Base-by-base conservation (phyloP, 768 basidiomycete species). In the Mycena galericulata region DNA sequence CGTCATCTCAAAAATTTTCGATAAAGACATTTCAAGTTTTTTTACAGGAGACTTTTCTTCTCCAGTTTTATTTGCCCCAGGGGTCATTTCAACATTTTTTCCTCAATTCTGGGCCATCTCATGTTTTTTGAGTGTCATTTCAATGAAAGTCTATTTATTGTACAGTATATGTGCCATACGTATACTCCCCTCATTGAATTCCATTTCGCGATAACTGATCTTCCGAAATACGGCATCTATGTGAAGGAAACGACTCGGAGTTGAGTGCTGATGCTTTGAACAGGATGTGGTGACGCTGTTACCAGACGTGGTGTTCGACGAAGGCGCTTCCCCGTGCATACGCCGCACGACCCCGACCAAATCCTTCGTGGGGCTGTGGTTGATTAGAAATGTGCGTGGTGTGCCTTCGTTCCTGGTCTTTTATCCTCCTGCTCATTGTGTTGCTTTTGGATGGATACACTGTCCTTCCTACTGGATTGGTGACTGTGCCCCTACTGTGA, bases 231-330 rank as follows among this genome's bases (percentile, higher is more conserved):
- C n/a, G 41, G 41, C 11, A n/a, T 43, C 20, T n/a, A n/a, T 14
- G 20, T n/a, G 10, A 20, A 43, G 11, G n/a, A n/a, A 47, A 41
- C 61, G 14, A 40, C 43, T 24, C 22, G n/a, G 29, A n/a, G n/a
- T n/a, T n/a, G n/a, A n/a, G n/a, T n/a, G n/a, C n/a, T n/a, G n/a
- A n/a, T n/a, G n/a, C n/a, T 45, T 11, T 34, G 20, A 30, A 18
- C 65, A 95, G 89, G 96, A 98, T 75, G 92, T 93, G 3, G 88
- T 97, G 32, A 91, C 93, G 0, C 84, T 98, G 2, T 88, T 90
- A 62, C 78, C 90, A 4, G 94, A 98, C 75, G 86, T 89, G 2
- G 84, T 96, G 24, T 80, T 99, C 47, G 92, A 98, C 77, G 90
- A 95, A 71, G 82, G 1, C 85, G 92, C 34, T 90, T 93, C 67